Evolutionary conservation across 2,329 filamentous ascomycete species (phyloP), one percentile per base, ranked within the genome.

Genomic region (Chalaropsis ovoidea): DNA sequence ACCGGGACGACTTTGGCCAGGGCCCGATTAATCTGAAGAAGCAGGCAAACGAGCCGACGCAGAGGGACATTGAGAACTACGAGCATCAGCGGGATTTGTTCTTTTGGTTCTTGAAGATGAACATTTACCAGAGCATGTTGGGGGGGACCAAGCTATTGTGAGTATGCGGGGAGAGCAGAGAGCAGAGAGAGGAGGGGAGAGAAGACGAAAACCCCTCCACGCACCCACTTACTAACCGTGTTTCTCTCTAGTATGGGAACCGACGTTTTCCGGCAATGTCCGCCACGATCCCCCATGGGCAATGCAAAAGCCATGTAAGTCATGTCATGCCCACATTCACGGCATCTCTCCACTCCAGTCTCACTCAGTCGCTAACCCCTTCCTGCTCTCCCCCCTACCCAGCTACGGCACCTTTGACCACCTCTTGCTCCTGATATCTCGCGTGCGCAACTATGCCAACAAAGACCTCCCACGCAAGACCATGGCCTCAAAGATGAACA

Each of bases 31-130:
- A 70, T 19, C 68, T 70, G 4, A 73, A 79, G 0, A 71, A 70
- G 1, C 73, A 76, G 35, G 73, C 74, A 27, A 72, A 76, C 45
- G 75, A 76, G 5, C 72, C 71, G 6, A 82, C 81, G 0, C 77
- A 81, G 43, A 80, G 77, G 68, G 92, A 97, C 68, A 81, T 95
- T 61, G 86, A 90, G 68, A 86, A 83, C 49, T 95, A 89, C 71
- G 88, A 94, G 71, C 86, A 88, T 17, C 80, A 94, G 47, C 85
- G 88, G 69, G 94, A 97, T 75, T 76, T 97, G 4, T 95, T 88
- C 72, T 99, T 93, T 92, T 96, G 91, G 89, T 96, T 92, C 73
- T 87, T 84, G 71, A 95, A 96, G 75, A 94, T 96, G 79, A 94
- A 97, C 73, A 85, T 89, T 8, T 95, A 93, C 70, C 93, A 96